phyloP scores from a whole-genome alignment of 495 filamentous ascomycete species.

The Delitschia confertaspora region DNA sequence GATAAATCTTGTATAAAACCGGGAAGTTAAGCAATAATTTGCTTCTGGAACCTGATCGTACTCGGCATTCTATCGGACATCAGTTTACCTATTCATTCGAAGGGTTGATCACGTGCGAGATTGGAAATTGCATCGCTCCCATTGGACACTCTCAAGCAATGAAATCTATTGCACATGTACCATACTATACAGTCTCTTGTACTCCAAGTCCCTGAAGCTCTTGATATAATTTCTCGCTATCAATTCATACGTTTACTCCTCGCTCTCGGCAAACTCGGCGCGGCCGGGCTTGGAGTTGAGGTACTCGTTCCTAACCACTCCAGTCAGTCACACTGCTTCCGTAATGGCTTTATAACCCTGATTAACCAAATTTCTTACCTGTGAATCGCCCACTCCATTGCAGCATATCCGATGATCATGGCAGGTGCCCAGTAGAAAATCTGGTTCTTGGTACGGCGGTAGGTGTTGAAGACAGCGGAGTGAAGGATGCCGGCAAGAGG shows the following conservation, averaged over 20 bases:
- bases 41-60: too few relatives aligned
- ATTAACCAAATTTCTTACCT: constrained; percentile 44
- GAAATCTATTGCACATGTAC: constrained; percentile 6
- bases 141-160: not conserved
- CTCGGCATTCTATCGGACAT: too few relatives aligned
- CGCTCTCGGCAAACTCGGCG: constrained; percentile 41
- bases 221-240: not conserved
- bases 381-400: constrained; percentile 79
- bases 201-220: not conserved
- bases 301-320: constrained; percentile 64
- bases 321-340: constrained; percentile 5
- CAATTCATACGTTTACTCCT: constrained; percentile 18
- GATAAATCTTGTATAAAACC: too few relatives aligned
- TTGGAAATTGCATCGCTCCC: too few relatives aligned
- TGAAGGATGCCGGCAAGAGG: constrained; percentile 45
- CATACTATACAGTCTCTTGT: constrained; percentile 11
- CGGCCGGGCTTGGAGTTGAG: constrained; percentile 86
- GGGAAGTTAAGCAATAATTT: too few relatives aligned
- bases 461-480: constrained; percentile 56
- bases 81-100: too few relatives aligned
- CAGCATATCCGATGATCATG: constrained; percentile 60
- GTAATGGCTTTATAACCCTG: constrained; percentile 4
- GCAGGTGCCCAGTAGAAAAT: constrained; percentile 77
- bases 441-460: constrained; percentile 53
- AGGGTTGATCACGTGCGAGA: too few relatives aligned